Base-by-base conservation (phyloP, 1,139 yeast species). In the Oligophagozyma castellii region DNA sequence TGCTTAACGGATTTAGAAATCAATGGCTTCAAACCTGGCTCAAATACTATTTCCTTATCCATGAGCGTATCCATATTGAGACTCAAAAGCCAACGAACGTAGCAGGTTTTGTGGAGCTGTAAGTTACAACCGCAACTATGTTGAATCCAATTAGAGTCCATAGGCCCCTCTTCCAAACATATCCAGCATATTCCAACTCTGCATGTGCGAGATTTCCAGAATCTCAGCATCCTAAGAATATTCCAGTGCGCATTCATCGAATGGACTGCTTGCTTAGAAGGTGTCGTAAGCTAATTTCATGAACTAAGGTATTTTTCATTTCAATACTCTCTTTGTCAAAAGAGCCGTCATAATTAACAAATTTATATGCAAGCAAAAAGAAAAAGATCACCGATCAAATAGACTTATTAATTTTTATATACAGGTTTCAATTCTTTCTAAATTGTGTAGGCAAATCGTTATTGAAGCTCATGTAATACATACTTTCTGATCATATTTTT, bases 401-500 rank as follows among this genome's bases (percentile, higher is more conserved):
- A n/a, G n/a, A n/a, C n/a, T n/a, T n/a, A n/a, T n/a, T n/a, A n/a
- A n/a, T n/a, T n/a, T n/a, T n/a, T n/a, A n/a, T n/a, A n/a, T n/a
- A n/a, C n/a, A n/a, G n/a, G n/a, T n/a, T n/a, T n/a, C n/a, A n/a
- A n/a, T n/a, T n/a, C n/a, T n/a, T n/a, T n/a, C n/a, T n/a, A n/a
- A n/a, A n/a, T n/a, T n/a, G n/a, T 7, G 20, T 18, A n/a, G 20
- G 20, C n/a, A n/a, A 7, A n/a, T 7, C 12, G 10, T 5, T 13
- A 5, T 30, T 30, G 30, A 30, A 37, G 26, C 13, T 45, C 47
- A 32, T 37, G 37, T 29, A 48, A 27, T 8, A 69, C 50, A 43
- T 59, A 66, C 48, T 70, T 70, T 43, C 73, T 60, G 39, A 70
- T 44, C 29, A 70, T 48, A 45, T 71, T 71, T 55, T 68, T 71